Evolutionary conservation across 371 early-diverging fungal species (phyloP), one percentile per base, ranked within the genome.

Genomic region (Mortierella sp.): DNA sequence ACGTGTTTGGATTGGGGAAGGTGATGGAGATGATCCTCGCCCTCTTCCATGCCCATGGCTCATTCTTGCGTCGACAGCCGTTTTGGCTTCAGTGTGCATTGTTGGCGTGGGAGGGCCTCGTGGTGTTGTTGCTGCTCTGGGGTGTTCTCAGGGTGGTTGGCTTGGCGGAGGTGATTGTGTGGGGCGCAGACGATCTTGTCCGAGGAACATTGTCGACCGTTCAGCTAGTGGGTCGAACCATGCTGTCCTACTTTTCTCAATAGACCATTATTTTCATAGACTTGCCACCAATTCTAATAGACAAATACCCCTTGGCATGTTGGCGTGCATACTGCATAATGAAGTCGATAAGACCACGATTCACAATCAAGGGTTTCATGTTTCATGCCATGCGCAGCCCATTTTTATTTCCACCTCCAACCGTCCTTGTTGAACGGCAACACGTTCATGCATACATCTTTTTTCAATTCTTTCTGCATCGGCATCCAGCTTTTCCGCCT

Each of bases 121-220:
- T 72, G 39, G 32, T 72, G 15, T n/a, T 72, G 41, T 26, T 72
- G 53, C 31, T 65, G 43, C 52, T 72, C 14, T 72, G 72, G 72
- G 72, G 65, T 0, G 43, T 72, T 6, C 17, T 72, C 56, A 31
- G 72, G 12, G 27, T 72, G n/a, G 65, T 72, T 8, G 72, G 72
- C 0, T 43, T 72, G 15, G 72, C 72, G 4, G 72, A 72, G 65
- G 65, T 72, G 55, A 56, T 72, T 24, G 72, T 72, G 1, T 72
- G 72, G 72, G 72, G 72, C n/a, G 72, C 72, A 0, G 72, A 72
- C 31, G 72, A 72, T 43, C 60, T 72, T 2, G 65, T 72, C 32
- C 65, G 72, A 12, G 72, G 72, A 6, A 65, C 72, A 0, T 50
- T 72, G 4, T 60, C 66, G 19, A 61, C 62, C 1, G 21, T 72